Percentiles rank a stretch among this genome's conserved stretches.
Conservation (phyloP, 139 green algal species). For the Coelastrella sp. region DNA sequence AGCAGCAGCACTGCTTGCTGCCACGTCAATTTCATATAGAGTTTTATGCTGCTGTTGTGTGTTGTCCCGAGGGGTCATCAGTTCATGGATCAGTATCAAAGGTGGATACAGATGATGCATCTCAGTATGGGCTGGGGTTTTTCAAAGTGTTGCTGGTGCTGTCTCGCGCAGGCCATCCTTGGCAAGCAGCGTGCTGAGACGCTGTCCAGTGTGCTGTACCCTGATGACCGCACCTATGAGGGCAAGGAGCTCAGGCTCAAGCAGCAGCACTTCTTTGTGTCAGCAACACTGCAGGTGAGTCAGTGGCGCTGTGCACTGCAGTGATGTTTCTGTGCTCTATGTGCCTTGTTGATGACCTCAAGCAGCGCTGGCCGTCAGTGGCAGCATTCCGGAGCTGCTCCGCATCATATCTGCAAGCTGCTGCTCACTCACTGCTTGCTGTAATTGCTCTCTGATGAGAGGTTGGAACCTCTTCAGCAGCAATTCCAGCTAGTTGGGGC, state of each 20-base stretch:
- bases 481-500: too few relatives aligned
- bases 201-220: constrained; percentile 97
- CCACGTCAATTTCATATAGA: too few relatives aligned
- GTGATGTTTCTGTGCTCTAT: neutral
- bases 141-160: neutral
- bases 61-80: too few relatives aligned
- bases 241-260: constrained; percentile 99
- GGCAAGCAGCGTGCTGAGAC: constrained; percentile 97
- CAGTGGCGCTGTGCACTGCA: neutral
- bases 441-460: too few relatives aligned
- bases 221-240: constrained; percentile 96
- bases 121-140: neutral
- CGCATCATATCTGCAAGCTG: too few relatives aligned
- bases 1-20: too few relatives aligned
- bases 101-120: neutral
- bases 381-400: too few relatives aligned
- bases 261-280: constrained; percentile 99
- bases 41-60: too few relatives aligned
- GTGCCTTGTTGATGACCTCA: neutral
- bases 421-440: too few relatives aligned
- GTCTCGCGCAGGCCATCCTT: constrained; percentile 82
- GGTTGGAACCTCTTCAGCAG: too few relatives aligned
- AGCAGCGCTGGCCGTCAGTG: too few relatives aligned
- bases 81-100: too few relatives aligned
- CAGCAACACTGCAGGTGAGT: constrained; percentile 90